Evolutionary conservation across 176 grass and related monocot species (phyloP), one percentile per base, ranked within the genome.

Genomic region (Oryza glumipatula): DNA sequence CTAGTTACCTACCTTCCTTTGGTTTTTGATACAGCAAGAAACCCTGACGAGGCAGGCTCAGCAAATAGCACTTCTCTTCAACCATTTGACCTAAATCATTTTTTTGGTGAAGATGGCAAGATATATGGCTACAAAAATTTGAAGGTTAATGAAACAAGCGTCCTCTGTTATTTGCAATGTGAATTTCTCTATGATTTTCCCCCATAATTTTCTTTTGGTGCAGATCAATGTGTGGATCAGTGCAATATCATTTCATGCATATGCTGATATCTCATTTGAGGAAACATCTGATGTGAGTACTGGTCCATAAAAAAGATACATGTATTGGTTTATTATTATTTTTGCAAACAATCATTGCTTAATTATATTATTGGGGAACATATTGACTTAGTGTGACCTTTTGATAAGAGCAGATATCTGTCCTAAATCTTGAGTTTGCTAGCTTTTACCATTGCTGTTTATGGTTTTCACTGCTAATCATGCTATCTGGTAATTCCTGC

Each of bases 191-290:
- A 72, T 82, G 30, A 39, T 33, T 74, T 1, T 74, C 48, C 84
- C 81, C 28, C 28, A 22, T 61, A 78, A 60, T 17, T 8, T 22
- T 66, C 30, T 60, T 66, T 83, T 92, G 11, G 65, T 95, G 88
- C 91, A 98, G 93, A 95, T 98, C 80, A 88, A 94, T 68, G 78
- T 98, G 63, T 98, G 93, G 96, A 89, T 95, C 60, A 98, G 89
- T 88, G 73, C 65, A 9, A 44, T 85, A 85, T 94, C 96, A 46
- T 98, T 98, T 74, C 93, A 94, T 89, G 93, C 89, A 70, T 92
- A 92, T 79, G 85, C 85, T 82, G 93, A 98, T 22, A 86, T 98
- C 84, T 88, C 83, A 68, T 98, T 88, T 82, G 80, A 92, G 8
- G 94, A 79, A 86, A 86, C 74, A 88, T 80, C 58, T 70, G 89